These are phyloP conservation scores for Hypoxylon rickii DNA, from an alignment of 495 filamentous ascomycete genomes.

Conservation along the genomic window DNA sequence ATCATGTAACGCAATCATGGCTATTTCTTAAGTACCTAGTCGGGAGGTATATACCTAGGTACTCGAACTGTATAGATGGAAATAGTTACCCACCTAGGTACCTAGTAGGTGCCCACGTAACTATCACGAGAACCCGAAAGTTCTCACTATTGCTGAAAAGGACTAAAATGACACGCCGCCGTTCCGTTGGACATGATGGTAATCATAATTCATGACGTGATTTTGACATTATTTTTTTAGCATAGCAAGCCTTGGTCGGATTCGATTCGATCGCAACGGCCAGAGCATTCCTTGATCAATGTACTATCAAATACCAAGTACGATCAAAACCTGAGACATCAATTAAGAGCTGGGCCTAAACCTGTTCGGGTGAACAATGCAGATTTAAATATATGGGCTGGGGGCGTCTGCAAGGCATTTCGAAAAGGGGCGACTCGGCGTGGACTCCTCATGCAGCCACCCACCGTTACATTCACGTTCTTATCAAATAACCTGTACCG, in stretches of 20 bases:
- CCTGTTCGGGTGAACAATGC: slow-evolving; percentile 11
- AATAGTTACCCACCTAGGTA: no score
- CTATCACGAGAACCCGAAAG: no score
- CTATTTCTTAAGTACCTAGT: no score
- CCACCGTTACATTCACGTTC: slow-evolving; percentile 35
- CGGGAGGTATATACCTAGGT: no score
- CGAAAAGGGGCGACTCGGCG: slow-evolving; percentile 34
- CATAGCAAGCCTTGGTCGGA: no score
- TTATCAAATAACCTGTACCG: slow-evolving; percentile 22
- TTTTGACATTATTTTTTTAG: slow-evolving; percentile 13
- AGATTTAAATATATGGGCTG: slow-evolving; percentile 10
- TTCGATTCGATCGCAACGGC: slow-evolving; percentile 20
- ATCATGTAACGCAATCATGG: no score
- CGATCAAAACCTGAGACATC: slow-evolving; percentile 14
- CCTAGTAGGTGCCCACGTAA: no score
- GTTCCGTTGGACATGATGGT: not conserved
- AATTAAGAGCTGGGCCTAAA: slow-evolving; percentile 7
- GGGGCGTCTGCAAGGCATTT: slow-evolving; percentile 23
- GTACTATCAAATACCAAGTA: no score
- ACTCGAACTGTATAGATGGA: no score
- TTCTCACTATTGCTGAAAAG: no score
- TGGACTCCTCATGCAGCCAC: slow-evolving; percentile 30
- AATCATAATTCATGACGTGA: slow-evolving; percentile 12
- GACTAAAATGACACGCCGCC: slow-evolving; percentile 1
- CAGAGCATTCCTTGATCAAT: not conserved